Evolutionary conservation across 345 rosid species (phyloP), one percentile per base, ranked within the genome.

Genomic region (Passiflora organensis): DNA sequence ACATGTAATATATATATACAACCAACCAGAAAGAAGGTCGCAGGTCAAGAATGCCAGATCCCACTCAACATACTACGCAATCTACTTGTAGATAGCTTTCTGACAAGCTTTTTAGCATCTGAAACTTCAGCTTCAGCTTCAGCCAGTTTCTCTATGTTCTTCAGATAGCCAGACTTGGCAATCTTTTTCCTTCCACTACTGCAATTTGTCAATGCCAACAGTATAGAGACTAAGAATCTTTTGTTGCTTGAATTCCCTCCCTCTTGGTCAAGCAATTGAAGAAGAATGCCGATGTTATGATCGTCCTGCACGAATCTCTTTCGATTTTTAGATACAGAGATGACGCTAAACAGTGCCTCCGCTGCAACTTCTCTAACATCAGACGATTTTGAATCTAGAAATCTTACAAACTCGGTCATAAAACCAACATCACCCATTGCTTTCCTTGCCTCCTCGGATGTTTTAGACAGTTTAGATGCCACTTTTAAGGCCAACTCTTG

Each of bases 31-130:
- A 43, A 23, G 44, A 53, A 22, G 42, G 41, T 58, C 32, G 63
- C 21, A 53, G 59, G 9, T 76, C 66, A 81, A 48, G 81, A 70
- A 77, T 82, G 85, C 95, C 93, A 90, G 72, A 90, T 62, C 70
- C 96, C 96, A 67, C 69, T 83, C 28, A 87, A 72, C 70, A 91
- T 61, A 37, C 75, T 79, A 4, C 89, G 80, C 65, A 91, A 83
- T 66, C 80, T 76, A 62, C 83, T 85, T 10, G 71, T 59, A 21
- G 97, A 91, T 19, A 91, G 55, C 65, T 81, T 91, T 77, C 84
- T 80, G 56, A 86, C 80, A 65, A 91, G 89, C 65, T 68, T 81
- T 76, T 86, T 91, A 53, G 95, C 98, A 64, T 84, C 98, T 9
- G 71, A 60, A 43, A 76, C 90, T 63, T 88, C 95, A 13, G 84